These are phyloP conservation scores for Alternaria longipes DNA, from an alignment of 2,329 filamentous ascomycete species.

Conservation along the genomic window DNA sequence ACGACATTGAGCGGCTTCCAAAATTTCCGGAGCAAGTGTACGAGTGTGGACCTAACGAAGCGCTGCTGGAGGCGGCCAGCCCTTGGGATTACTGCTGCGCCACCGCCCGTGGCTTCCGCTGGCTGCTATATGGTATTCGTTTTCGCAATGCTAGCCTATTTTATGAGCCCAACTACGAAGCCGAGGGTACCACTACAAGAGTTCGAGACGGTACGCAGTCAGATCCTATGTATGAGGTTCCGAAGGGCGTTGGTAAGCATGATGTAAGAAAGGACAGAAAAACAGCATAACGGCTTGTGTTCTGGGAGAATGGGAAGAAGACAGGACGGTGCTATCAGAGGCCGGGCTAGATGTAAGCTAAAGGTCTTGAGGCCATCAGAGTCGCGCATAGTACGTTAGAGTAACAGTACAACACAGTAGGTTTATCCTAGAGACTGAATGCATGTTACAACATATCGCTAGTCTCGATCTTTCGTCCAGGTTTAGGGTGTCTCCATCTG, in stretches of 20 bases:
- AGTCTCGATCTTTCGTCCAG: background rate
- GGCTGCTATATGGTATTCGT: slow-evolving; percentile 79
- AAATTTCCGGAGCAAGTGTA: slow-evolving; percentile 52
- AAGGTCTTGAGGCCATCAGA: background rate
- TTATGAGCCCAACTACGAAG: slow-evolving; percentile 37
- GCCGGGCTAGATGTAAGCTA: background rate
- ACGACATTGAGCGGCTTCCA: slow-evolving; percentile 55
- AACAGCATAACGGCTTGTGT: background rate
- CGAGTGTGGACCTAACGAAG: slow-evolving; percentile 70
- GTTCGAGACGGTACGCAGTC: background rate
- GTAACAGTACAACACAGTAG: background rate
- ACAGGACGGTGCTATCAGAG: background rate
- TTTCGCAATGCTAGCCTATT: slow-evolving; percentile 58
- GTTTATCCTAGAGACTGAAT: background rate
- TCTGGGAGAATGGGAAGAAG: background rate
- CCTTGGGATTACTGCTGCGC: slow-evolving; percentile 85
- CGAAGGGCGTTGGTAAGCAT: background rate
- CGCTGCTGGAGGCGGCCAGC: slow-evolving; percentile 77
- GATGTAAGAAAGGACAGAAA: background rate
- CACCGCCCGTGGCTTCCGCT: slow-evolving; percentile 77
- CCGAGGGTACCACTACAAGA: background rate
- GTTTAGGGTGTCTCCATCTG: background rate
- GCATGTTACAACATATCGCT: background rate
- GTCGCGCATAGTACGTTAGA: background rate
- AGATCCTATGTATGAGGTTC: background rate